Base-by-base conservation (phyloP, 495 filamentous ascomycete species). In the Penicillium daleae region DNA sequence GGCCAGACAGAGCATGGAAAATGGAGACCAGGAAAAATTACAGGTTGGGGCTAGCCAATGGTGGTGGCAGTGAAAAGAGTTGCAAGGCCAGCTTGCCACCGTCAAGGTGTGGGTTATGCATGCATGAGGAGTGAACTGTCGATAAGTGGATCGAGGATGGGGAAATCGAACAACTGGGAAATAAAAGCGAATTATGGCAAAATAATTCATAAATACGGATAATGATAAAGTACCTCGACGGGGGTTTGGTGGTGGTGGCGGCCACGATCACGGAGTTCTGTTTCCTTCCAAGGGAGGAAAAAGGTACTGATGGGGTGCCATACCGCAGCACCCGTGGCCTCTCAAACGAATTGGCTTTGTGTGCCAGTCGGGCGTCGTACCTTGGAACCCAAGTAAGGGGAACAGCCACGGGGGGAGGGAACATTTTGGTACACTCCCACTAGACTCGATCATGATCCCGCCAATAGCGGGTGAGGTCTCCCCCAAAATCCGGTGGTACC, bases 351-450 rank as follows among this genome's bases (percentile, higher is more conserved):
- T 55, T 52, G 52, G 52, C 24, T 50, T 61, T 48, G 50, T n/a
- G 29, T 22, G 8, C 54, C 42, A 31, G 24, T 26, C 35, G 15
- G 39, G 27, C 59, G 48, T 19, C 52, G 53, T 33, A 10, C 33
- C 58, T 55, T 56, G 53, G 52, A 59, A 63, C 46, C 24, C 46
- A 1, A n/a, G 32, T 33, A 33, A 33, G 32, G 32, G 32, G 32
- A 33, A 9, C 9, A 33, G 32, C 32, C 57, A 56, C 40, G n/a
- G 33, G 48, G 61, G 66, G 22, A 54, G 55, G 13, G 56, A 27
- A 57, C 37, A 39, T 49, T 56, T 57, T 54, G 62, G 51, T 74
- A 60, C 71, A 66, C 75, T 78, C 75, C 75, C 72, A 76, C 71
- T 78, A 78, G 75, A 62, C 66, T 67, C 68, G 68, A 77, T 73